Base-by-base conservation (phyloP, 2,329 filamentous ascomycete genomes). In the Aspergillus ibericus region DNA sequence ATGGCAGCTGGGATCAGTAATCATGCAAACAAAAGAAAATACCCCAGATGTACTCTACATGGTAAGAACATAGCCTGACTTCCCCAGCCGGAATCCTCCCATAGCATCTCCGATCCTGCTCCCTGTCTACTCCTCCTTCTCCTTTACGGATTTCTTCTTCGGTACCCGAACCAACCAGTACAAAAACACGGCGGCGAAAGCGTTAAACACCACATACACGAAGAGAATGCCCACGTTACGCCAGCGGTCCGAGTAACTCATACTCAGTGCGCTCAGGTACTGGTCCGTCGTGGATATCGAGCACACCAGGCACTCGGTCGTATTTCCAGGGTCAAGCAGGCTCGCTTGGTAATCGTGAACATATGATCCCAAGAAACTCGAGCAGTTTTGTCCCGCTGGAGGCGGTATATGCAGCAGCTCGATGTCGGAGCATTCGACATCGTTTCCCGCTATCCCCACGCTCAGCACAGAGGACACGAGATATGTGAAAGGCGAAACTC, bases 401-500 rank as follows among this genome's bases (percentile, higher is more conserved):
- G 85, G 79, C 16, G 65, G 61, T 18, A 77, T 60, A 15, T 63
- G 61, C 36, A 76, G 66, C 5, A 75, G 53, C 47, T 77, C 75
- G 18, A 70, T 70, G n/a, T 63, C 51, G 1, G 72, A 70, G 56
- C 75, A 78, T 8, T 66, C 20, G 8, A 75, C 71, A 0, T 61
- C 56, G 2, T 69, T 65, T 2, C 68, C 68, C 0, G 70, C 59
- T 1, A 77, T 48, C 1, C 76, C 75, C 0, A 70, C 72, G 0
- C 74, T 70, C 8, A 76, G 60, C 15, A 81, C 71, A 2, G 75
- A 69, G n/a, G 75, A 74, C 4, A 81, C 77, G 4, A 80, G 74
- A 54, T 90, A 91, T 0, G 86, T 89, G 59, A 90, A 87, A 0
- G 87, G 87, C 0, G 82, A 86, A 10, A 85, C 79, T 25, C 85